Base-by-base conservation (phyloP, 306 rosid species). In the Rosa rugosa region DNA sequence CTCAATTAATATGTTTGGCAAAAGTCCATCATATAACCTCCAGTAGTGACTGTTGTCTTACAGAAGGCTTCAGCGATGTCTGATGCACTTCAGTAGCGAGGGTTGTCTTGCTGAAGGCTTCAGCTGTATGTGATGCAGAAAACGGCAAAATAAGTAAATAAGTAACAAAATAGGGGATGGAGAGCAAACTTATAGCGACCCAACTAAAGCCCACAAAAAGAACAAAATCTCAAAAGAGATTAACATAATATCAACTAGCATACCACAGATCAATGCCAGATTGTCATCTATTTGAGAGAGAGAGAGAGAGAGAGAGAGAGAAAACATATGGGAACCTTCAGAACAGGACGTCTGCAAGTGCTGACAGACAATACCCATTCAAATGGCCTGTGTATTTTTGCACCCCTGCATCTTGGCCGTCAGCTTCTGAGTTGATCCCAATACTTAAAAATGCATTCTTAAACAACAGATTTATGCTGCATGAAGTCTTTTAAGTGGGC, bases 41-140 rank as follows among this genome's bases (percentile, higher is more conserved):
- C 12, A 27, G 11, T 34, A 65, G 11, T 44, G 69, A 75, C 34
- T 27, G 34, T 31, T 18, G 54, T 25, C 45, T 27, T 46, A 41
- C 69, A 44, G n/a, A 51, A 45, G n/a, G 44, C 57, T 27, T 22
- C 54, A 40, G 54, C 69, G 23, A 46, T 42, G 27, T 44, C 69
- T 42, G 31, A 74, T 13, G 41, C 69, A 42, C 45, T 75, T 45
- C 2, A 25, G 42, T 31, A 64, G 18, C 11, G 3, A 45, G 49
- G 12, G 59, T 18, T 27, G 53, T 16, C 57, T 25, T 8, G 45
- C 54, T 45, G 46, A 51, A 27, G 71, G 18, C 70, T 45, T 57
- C 54, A 41, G 69, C 78, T 74, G 54, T 44, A 40, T 44, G 54
- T 41, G 20, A 57, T 57, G 38, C 54, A 74, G 40, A 22, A 74